A percentile compares a stretch with the other conserved stretches of the same genome.
Evolutionary conservation across 805 yeast species (phyloP).

Genomic region (Tetrapisispora iriomotensis): DNA sequence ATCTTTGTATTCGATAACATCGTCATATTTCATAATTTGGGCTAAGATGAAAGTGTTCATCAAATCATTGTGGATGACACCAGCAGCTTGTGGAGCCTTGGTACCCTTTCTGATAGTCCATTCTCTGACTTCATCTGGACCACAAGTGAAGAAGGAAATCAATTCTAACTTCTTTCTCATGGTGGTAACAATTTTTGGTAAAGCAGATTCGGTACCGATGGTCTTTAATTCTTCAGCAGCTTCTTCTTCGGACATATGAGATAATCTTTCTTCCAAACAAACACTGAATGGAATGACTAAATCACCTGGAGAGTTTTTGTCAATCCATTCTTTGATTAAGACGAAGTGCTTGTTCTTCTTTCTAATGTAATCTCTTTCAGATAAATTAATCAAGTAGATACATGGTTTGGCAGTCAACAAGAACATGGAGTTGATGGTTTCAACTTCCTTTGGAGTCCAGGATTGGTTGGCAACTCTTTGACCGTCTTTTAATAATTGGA

Average conservation of each 20-base stretch:
- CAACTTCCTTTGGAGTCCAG: conserved; percentile 90
- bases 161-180: conserved; percentile 83
- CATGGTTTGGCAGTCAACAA: conserved; percentile 93
- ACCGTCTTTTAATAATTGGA: conserved; percentile 70
- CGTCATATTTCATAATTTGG: conserved; percentile 79
- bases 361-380: conserved; percentile 79
- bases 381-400: conserved; percentile 82
- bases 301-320: conserved; percentile 74
- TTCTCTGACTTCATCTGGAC: conserved; percentile 93
- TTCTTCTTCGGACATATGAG: conserved; percentile 78
- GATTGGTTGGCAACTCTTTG: conserved; percentile 77
- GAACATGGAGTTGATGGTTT: conserved; percentile 73
- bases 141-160: conserved; percentile 92
- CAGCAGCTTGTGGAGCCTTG: conserved; percentile 98
- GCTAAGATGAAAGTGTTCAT: conserved; percentile 93
- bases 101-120: conserved; percentile 94
- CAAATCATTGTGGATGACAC: conserved; percentile 92
- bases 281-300: conserved; percentile 89
- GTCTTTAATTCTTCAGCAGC: conserved; percentile 66
- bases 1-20: conserved; percentile 66
- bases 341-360: conserved; percentile 80
- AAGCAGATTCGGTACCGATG: conserved; percentile 64
- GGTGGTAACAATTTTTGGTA: conserved; percentile 75
- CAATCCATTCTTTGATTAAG: conserved; percentile 82
- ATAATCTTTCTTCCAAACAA: conserved; percentile 81